These are phyloP conservation scores for Ceratocystiopsis sp. DNA, from an alignment of 2,329 filamentous ascomycete genomes.

Conservation along the genomic window DNA sequence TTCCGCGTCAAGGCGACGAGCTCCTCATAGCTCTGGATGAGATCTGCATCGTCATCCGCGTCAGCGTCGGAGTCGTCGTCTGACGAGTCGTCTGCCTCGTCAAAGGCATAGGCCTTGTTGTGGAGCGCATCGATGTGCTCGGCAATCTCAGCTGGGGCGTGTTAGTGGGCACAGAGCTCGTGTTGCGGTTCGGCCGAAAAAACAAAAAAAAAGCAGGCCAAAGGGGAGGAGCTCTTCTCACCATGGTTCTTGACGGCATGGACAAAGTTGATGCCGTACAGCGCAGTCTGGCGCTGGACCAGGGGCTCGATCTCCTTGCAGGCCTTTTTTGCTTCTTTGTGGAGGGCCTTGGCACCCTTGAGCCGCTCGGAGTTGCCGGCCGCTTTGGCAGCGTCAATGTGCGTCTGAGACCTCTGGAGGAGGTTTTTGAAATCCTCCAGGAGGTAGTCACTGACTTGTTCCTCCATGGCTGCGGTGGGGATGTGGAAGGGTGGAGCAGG, in stretches of 20 bases:
- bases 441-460: conserved; percentile 22
- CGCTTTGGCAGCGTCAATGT: conserved; percentile 26
- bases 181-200: too few relatives aligned
- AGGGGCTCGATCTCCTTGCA: conserved; percentile 32
- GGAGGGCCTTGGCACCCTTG: conserved; percentile 24
- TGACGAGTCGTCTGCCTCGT: conserved; percentile 19
- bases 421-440: conserved; percentile 34
- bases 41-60: too few relatives aligned
- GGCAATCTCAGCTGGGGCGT: conserved; percentile 30
- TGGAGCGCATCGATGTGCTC: conserved; percentile 29
- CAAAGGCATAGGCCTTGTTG: conserved; percentile 38
- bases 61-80: too few relatives aligned
- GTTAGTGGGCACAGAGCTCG: not conserved
- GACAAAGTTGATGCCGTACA: conserved; percentile 32
- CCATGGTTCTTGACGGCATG: conserved; percentile 36
- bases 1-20: conserved; percentile 30
- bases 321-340: conserved; percentile 21
- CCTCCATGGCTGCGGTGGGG: conserved; percentile 8
- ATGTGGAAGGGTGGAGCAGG: not conserved
- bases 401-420: conserved; percentile 30
- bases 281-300: conserved; percentile 29
- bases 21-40: conserved; percentile 23
- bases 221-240: too few relatives aligned
- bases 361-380: conserved; percentile 28
- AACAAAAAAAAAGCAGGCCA: not conserved